Conservation (phyloP, 2,329 filamentous ascomycete genomes). For the Paecilomyces sp. region DNA sequence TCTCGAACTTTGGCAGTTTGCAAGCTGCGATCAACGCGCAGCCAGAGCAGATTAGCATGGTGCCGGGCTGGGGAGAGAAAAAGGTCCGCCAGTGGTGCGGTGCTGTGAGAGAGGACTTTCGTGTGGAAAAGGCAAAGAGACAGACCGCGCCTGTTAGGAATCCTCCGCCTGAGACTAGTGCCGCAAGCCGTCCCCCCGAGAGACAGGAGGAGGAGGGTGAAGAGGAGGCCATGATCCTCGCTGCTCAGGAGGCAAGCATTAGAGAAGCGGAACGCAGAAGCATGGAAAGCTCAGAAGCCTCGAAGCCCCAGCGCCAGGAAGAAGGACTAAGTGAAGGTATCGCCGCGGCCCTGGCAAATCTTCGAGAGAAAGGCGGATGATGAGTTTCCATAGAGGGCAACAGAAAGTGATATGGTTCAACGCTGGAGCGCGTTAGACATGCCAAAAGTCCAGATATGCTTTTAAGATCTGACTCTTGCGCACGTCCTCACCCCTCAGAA, state of each 20-base stretch:
- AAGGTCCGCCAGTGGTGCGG: slow-evolving; percentile 83
- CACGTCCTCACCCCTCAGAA: no score
- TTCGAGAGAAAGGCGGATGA: slow-evolving; percentile 34
- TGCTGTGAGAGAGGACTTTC: slow-evolving; percentile 78
- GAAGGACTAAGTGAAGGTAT: slow-evolving; percentile 50
- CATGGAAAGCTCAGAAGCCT: slow-evolving; percentile 3
- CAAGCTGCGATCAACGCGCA: slow-evolving; percentile 80
- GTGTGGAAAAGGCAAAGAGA: slow-evolving; percentile 63
- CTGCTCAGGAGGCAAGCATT: slow-evolving; percentile 15
- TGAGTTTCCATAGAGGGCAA: background rate
- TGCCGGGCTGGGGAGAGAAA: slow-evolving; percentile 92
- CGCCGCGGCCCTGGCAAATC: slow-evolving; percentile 50
- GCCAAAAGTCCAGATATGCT: no score
- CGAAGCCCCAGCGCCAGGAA: slow-evolving; percentile 21
- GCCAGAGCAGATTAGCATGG: slow-evolving; percentile 72
- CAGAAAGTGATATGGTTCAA: background rate
- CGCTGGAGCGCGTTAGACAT: background rate
- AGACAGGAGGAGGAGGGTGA: slow-evolving; percentile 31
- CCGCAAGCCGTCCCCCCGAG: slow-evolving; percentile 9
- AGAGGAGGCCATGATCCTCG: slow-evolving; percentile 40
- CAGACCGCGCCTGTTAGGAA: slow-evolving; percentile 29
- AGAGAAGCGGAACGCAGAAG: slow-evolving; percentile 14
- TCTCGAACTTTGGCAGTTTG: slow-evolving; percentile 86
- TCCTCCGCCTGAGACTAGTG: slow-evolving; percentile 5
- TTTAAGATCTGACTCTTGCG: no score